Conservation (phyloP, 2,329 filamentous ascomycete genomes). For the Claviceps humidiphila region DNA sequence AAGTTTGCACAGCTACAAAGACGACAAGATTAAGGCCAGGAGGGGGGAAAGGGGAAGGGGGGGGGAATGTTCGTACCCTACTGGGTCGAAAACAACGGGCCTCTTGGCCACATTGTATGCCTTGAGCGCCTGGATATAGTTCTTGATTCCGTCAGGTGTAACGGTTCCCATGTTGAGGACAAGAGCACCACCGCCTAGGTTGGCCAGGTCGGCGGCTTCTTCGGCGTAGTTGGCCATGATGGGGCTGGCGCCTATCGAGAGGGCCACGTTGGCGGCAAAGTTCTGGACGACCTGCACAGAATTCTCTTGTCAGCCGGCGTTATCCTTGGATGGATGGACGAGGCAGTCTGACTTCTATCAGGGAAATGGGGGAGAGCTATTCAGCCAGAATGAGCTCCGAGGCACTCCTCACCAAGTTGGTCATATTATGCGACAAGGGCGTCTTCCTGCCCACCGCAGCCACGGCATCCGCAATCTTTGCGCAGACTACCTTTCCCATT, state of each 20-base stretch:
- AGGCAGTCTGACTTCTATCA: no score
- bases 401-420: slow-evolving; percentile 51
- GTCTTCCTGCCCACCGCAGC: slow-evolving; percentile 45
- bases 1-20: no score
- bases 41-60: neutral
- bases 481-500: slow-evolving; percentile 28
- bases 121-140: slow-evolving; percentile 58
- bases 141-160: slow-evolving; percentile 57
- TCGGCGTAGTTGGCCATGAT: slow-evolving; percentile 87
- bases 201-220: slow-evolving; percentile 70
- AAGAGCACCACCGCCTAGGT: slow-evolving; percentile 62
- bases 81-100: slow-evolving; percentile 76
- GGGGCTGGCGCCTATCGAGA: slow-evolving; percentile 73
- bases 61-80: slow-evolving; percentile 43
- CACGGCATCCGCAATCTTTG: slow-evolving; percentile 40
- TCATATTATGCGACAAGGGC: slow-evolving; percentile 92
- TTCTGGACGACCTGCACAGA: slow-evolving; percentile 61
- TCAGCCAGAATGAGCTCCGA: neutral
- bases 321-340: neutral
- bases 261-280: slow-evolving; percentile 80
- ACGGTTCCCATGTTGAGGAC: slow-evolving; percentile 94
- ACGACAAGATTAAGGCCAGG: no score
- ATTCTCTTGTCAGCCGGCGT: neutral
- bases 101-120: slow-evolving; percentile 70
- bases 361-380: neutral